phyloP scores from a whole-genome alignment of 2,329 filamentous ascomycete species.

The Dothistroma septosporum region DNA sequence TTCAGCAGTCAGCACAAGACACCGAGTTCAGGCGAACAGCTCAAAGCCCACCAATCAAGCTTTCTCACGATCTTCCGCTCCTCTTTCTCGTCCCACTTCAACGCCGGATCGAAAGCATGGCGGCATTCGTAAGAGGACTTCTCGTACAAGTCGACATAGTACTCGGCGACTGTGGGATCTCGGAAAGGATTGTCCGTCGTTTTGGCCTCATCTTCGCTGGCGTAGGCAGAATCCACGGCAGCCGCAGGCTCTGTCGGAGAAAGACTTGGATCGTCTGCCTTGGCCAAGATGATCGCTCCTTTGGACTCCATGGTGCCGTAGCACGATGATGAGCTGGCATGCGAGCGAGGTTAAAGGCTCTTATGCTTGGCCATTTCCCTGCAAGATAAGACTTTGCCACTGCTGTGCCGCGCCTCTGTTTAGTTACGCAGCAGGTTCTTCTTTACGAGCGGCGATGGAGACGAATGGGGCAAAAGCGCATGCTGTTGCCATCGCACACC shows the following conservation, averaged over 20 bases:
- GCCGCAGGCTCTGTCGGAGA: neutral
- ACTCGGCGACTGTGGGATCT: conserved; percentile 48
- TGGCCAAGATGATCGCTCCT: neutral
- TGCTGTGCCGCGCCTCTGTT: neutral
- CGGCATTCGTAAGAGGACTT: conserved; percentile 48
- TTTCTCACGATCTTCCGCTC: conserved; percentile 35
- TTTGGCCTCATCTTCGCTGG: neutral
- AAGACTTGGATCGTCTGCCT: neutral
- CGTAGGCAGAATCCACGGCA: neutral
- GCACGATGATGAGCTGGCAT: neutral
- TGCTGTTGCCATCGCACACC: neutral
- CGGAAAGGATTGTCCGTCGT: conserved; percentile 38
- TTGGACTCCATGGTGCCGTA: neutral
- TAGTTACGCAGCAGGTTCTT: neutral
- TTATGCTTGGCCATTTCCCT: neutral
- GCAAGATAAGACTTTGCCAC: neutral
- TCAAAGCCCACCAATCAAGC: conserved; percentile 12
- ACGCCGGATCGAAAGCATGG: conserved; percentile 45
- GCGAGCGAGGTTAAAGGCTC: neutral
- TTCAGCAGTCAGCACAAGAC: neutral
- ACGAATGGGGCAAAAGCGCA: neutral
- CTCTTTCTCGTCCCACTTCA: conserved; percentile 41
- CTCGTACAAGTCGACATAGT: conserved; percentile 53
- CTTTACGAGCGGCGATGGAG: neutral
- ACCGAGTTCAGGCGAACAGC: neutral